Evolutionary conservation across 192 early-diverging fungal species (phyloP).

Genomic region (Endogone sp.): DNA sequence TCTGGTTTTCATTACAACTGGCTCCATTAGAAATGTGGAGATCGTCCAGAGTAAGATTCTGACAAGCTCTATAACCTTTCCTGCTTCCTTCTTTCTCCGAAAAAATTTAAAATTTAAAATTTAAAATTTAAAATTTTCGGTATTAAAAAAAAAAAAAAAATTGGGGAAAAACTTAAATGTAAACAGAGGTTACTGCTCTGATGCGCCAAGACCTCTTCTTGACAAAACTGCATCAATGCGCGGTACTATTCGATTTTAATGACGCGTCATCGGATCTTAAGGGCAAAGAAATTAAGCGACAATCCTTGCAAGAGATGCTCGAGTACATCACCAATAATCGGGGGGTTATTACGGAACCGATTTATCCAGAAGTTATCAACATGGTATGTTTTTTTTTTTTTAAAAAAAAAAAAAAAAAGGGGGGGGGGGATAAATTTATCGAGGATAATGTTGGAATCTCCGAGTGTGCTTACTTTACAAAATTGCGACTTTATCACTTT

Average conservation of each 20-base stretch:
- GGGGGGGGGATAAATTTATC: background rate
- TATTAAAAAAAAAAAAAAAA: background rate
- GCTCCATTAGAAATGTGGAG: background rate
- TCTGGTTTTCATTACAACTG: background rate
- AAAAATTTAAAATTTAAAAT: background rate
- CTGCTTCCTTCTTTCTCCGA: background rate
- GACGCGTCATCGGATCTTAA: conserved; percentile 83
- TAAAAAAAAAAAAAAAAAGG: conserved; percentile 5
- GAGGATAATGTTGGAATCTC: background rate
- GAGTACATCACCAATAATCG: conserved; percentile 91
- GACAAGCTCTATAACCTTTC: background rate
- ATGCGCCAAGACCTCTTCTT: conserved; percentile 87
- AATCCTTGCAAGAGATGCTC: conserved; percentile 85
- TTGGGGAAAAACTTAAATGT: no score
- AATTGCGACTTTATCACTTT: background rate
- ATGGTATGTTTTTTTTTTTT: no score
- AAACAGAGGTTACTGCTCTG: conserved; percentile 67
- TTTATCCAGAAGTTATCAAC: conserved; percentile 89
- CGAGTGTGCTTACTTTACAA: conserved; percentile 6
- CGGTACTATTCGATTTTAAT: conserved; percentile 93
- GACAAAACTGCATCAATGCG: conserved; percentile 90
- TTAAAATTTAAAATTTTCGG: background rate
- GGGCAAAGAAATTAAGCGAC: conserved; percentile 96
- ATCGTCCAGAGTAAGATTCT: background rate
- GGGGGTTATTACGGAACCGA: conserved; percentile 81